A percentile compares a stretch with the other conserved stretches of the same genome.
These are phyloP conservation scores for Picochlorum costavermella DNA, from an alignment of 139 green algal genomes.

Conservation along the genomic window DNA sequence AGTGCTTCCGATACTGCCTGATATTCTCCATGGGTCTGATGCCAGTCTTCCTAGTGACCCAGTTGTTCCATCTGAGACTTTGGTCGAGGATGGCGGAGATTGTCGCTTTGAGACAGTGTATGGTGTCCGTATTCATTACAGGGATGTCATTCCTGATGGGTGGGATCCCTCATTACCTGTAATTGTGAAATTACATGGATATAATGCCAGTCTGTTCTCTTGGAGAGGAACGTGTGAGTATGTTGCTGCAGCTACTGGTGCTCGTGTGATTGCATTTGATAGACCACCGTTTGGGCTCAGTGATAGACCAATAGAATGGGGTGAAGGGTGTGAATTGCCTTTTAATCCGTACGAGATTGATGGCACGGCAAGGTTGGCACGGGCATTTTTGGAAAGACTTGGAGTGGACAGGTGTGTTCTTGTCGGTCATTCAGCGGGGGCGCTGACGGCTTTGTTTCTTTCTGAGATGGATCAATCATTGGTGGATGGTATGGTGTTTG, in stretches of 20 bases:
- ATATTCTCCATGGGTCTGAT: not conserved
- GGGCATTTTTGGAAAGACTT: constrained; percentile 26
- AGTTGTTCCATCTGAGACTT: constrained; percentile 31
- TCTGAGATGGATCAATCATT: constrained; percentile 10
- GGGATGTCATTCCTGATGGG: constrained; percentile 22
- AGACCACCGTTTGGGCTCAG: constrained; percentile 57
- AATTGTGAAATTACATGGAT: constrained; percentile 56
- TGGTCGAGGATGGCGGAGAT: constrained; percentile 46
- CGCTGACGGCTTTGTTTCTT: constrained; percentile 41
- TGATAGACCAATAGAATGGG: constrained; percentile 41
- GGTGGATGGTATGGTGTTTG: constrained; percentile 34
- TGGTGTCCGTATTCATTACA: constrained; percentile 52
- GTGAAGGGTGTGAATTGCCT: constrained; percentile 4
- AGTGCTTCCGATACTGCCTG: constrained; percentile 21
- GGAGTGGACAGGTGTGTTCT: constrained; percentile 24
- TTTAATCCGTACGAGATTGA: constrained; percentile 48
- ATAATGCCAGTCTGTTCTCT: constrained; percentile 48
- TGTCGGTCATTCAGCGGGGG: constrained; percentile 54
- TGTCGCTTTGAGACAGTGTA: constrained; percentile 36
- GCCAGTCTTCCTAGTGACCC: constrained; percentile 17
- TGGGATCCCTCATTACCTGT: constrained; percentile 9
- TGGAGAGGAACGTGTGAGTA: constrained; percentile 35
- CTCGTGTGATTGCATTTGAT: constrained; percentile 53
- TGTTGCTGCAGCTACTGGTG: constrained; percentile 13
- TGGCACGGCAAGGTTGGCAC: constrained; percentile 7